A percentile compares a stretch with the other conserved stretches of the same genome.
Evolutionary conservation across 345 rosid genomes (phyloP).

Genomic region (Erucastrum elatum): DNA sequence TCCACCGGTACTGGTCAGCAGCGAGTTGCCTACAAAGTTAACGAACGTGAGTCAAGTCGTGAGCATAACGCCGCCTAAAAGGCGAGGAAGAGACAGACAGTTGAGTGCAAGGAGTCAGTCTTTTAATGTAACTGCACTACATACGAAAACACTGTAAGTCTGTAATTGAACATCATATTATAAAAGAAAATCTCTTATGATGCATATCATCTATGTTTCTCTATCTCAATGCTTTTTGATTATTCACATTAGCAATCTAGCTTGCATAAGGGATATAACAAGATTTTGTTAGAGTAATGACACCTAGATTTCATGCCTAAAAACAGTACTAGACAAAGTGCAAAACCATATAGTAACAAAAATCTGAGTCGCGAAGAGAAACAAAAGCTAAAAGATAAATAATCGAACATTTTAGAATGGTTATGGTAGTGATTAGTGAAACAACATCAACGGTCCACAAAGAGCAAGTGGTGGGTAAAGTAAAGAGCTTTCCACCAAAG

Average conservation of each 20-base stretch:
- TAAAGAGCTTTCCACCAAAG: slow-evolving; percentile 29
- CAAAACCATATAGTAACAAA: neutral
- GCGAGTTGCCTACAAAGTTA: slow-evolving; percentile 33
- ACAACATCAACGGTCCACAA: slow-evolving; percentile 33
- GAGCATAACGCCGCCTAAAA: slow-evolving; percentile 33
- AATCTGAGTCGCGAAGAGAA: neutral
- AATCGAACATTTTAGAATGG: neutral
- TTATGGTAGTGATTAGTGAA: slow-evolving; percentile 14
- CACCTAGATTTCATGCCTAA: neutral
- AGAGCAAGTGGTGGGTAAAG: slow-evolving; percentile 23
- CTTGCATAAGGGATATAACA: neutral
- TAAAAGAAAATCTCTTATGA: neutral
- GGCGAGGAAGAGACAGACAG: slow-evolving; percentile 49
- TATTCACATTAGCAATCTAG: neutral
- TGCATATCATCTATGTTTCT: neutral
- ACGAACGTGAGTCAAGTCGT: slow-evolving; percentile 40
- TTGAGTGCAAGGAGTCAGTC: slow-evolving; percentile 46
- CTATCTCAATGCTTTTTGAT: neutral
- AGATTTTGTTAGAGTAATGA: neutral
- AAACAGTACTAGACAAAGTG: slow-evolving; percentile 11
- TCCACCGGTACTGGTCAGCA: slow-evolving; percentile 33
- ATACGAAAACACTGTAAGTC: neutral
- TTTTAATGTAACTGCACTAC: neutral
- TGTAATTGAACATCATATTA: neutral
- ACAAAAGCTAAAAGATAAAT: neutral